Evolutionary conservation across 1,284 basidiomycete genomes (phyloP), one percentile per base, ranked within the genome.

Genomic region (Afroboletus lepidellus): DNA sequence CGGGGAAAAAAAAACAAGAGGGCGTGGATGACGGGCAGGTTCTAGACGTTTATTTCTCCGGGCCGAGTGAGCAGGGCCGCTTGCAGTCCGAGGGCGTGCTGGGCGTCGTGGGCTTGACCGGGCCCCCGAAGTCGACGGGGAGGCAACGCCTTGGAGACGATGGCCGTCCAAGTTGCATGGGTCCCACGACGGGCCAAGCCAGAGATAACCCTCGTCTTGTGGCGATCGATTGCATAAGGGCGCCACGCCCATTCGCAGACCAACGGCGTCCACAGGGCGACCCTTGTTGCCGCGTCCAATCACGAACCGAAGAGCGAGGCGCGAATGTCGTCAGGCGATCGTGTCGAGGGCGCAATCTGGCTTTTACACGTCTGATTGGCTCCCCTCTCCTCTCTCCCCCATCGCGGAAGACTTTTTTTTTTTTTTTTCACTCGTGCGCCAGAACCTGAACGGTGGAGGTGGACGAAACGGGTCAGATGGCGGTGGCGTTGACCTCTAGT

Each of bases 41-140:
- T 25, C 32, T 34, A 3, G 43, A 24, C 29, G 16, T 23, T 3
- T 3, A 21, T 12, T 16, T 27, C 34, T 16, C 27, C 25, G 48
- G 48, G 20, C 21, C 48, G 41, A 9, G 47, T 25, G 42, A 30
- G 38, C 51, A 53, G 51, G 51, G 51, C 13, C 34, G 34, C 9
- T 29, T 5, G 15, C 11, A 20, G 24, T 5, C 16, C 39, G 16
- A 25, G 18, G 24, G 16, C 7, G 23, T 39, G 13, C 8, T 21
- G 18, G 11, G 18, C 27, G 20, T 13, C 30, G 29, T 8, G 18
- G 16, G 12, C 20, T 16, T 6, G 16, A 21, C 30, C n/a, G 36
- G 15, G n/a, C n/a, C 33, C 18, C 8, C 1, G 5, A 15, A 23
- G 21, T 38, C n/a, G n/a, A n/a, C n/a, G n/a, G n/a, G n/a, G n/a